Conservation (phyloP, 768 basidiomycete genomes). For the Suillus subalutaceus region DNA sequence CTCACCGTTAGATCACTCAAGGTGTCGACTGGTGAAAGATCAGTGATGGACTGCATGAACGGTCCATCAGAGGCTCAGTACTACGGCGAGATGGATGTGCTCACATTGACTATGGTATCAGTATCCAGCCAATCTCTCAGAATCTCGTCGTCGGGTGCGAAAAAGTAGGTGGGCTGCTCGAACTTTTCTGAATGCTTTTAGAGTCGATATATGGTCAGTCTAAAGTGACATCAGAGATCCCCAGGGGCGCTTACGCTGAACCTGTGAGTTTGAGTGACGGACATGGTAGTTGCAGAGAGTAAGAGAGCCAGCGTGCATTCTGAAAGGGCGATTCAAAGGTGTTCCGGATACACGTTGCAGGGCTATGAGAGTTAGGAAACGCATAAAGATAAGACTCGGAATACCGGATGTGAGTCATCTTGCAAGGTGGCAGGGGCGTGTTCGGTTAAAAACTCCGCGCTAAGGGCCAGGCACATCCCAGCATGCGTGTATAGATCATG, state of each 20-base stretch:
- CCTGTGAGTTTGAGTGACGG: constrained; percentile 11
- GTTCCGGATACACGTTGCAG: constrained; percentile 8
- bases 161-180: constrained; percentile 10
- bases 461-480: neutral
- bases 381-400: constrained; percentile 17
- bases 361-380: constrained; percentile 10
- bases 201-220: constrained; percentile 4
- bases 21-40: constrained; percentile 26
- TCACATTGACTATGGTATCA: constrained; percentile 31
- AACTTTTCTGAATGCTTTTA: constrained; percentile 14
- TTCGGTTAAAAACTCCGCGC: constrained; percentile 17
- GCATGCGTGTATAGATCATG: neutral
- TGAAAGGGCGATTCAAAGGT: constrained; percentile 11
- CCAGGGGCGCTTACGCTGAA: constrained; percentile 12
- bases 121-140: constrained; percentile 27
- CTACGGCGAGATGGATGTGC: constrained; percentile 6
- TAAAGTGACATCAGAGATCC: neutral
- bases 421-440: constrained; percentile 36
- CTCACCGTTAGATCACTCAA: constrained; percentile 33
- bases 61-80: constrained; percentile 10
- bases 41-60: constrained; percentile 21
- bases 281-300: constrained; percentile 14
- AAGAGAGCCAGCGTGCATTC: constrained; percentile 12
- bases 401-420: constrained; percentile 15
- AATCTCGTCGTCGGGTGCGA: constrained; percentile 16